Conservation (phyloP, 306 rosid genomes). For the Acacia melanoxylon region DNA sequence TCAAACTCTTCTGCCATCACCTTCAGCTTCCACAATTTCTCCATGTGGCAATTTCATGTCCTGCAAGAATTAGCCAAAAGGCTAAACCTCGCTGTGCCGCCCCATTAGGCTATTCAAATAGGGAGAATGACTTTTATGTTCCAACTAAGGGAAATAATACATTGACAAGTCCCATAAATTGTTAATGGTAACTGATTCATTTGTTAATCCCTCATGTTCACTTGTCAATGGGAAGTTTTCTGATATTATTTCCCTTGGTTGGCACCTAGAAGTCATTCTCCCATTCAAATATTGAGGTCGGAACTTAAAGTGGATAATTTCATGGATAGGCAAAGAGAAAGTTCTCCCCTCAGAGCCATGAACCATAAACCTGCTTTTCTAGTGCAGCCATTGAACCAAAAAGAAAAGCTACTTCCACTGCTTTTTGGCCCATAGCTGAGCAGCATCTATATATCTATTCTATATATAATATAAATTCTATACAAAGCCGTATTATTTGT, state of each 20-base stretch:
- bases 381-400: not conserved
- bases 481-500: not conserved
- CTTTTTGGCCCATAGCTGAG: not conserved
- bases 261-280: no score
- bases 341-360: not conserved
- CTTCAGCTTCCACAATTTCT: conserved; percentile 25
- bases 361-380: not conserved
- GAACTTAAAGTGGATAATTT: not conserved
- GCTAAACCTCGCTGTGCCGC: conserved; percentile 11
- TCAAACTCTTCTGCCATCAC: conserved; percentile 20
- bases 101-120: not conserved
- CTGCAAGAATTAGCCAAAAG: conserved; percentile 32
- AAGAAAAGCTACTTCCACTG: conserved; percentile 3
- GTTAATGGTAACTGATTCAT: no score
- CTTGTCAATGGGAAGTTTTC: no score
- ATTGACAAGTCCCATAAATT: no score
- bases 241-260: no score
- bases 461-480: not conserved
- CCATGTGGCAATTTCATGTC: conserved; percentile 32
- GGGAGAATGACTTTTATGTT: no score
- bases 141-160: no score
- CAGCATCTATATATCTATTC: not conserved
- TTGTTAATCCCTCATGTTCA: no score
- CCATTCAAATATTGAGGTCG: not conserved
- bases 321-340: not conserved